These are phyloP conservation scores for Paraphoma chrysanthemicola DNA, from an alignment of 2,329 filamentous ascomycete species.

Conservation along the genomic window DNA sequence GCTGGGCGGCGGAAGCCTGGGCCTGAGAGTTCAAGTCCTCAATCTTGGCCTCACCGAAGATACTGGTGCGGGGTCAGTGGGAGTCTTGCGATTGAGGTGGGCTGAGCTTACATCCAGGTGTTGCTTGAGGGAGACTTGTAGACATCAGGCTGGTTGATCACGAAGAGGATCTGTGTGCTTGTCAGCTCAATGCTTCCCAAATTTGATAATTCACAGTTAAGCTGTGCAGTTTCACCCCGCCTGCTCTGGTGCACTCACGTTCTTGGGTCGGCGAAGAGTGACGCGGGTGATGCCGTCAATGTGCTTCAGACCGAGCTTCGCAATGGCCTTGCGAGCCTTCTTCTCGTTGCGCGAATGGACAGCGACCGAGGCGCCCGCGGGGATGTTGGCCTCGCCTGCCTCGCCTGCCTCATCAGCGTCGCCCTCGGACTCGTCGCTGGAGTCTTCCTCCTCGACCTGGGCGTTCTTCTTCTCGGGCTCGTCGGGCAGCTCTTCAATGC, in stretches of 20 bases:
- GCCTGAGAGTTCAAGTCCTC: constrained; percentile 99
- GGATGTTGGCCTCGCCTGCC: constrained; percentile 69
- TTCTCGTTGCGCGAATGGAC: constrained; percentile 99
- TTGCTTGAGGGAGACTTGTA: constrained; percentile 99
- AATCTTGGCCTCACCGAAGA: constrained; percentile 99
- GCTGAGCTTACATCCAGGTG: constrained; percentile 92
- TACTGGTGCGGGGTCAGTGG: constrained; percentile 63
- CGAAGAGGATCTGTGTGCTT: constrained; percentile 84
- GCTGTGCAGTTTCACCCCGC: constrained; percentile 11
- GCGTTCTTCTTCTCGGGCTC: constrained; percentile 80
- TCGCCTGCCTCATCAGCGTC: constrained; percentile 68
- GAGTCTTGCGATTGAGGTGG: constrained; percentile 11
- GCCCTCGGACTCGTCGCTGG: constrained; percentile 77
- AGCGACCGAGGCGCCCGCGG: constrained; percentile 85
- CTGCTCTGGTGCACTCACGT: constrained; percentile 71
- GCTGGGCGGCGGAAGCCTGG: constrained; percentile 93
- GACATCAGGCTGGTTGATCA: constrained; percentile 99
- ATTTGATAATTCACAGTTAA: neutral
- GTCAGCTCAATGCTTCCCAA: constrained; percentile 23
- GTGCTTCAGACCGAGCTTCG: constrained; percentile 96
- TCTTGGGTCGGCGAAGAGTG: constrained; percentile 97
- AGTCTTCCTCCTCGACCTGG: constrained; percentile 75
- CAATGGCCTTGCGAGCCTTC: constrained; percentile 99
- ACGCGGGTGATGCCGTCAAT: constrained; percentile 98
- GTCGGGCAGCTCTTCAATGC: constrained; percentile 96